Percentiles rank a stretch among this genome's conserved stretches.
These are phyloP conservation scores for Paramecium tetraurelia DNA, from an alignment of 73 alveolate species.

Conservation along the genomic window DNA sequence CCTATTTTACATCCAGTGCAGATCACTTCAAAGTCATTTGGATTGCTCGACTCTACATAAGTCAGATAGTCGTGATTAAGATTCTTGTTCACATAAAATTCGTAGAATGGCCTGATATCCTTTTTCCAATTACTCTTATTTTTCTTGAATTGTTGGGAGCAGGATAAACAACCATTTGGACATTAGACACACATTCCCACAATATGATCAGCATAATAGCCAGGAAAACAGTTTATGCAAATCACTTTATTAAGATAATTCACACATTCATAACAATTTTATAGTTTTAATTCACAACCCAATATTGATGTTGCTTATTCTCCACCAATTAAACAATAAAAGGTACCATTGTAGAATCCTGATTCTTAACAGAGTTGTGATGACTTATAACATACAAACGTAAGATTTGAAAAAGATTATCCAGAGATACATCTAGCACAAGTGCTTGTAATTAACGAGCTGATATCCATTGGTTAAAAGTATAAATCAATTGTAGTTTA, in stretches of 20 bases:
- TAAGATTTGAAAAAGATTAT: not conserved
- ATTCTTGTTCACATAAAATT: not conserved
- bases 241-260: not conserved
- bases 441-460: not conserved
- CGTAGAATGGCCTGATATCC: not conserved
- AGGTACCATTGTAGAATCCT: not conserved
- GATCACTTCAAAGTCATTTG: not conserved
- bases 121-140: not conserved
- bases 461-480: not conserved
- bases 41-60: not conserved
- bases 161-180: not conserved
- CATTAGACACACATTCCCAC: not conserved
- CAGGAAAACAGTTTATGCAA: not conserved
- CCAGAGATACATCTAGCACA: not conserved
- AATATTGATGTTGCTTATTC: not conserved
- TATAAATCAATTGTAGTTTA: not conserved
- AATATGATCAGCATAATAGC: not conserved
- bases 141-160: not conserved
- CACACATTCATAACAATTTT: not conserved
- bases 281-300: not conserved
- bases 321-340: not conserved
- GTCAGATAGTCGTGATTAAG: not conserved
- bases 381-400: not conserved
- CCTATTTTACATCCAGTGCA: not conserved
- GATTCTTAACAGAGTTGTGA: not conserved